Evolutionary conservation across 805 yeast genomes (phyloP).

Genomic region (Wickerhamiella sorbophila): DNA sequence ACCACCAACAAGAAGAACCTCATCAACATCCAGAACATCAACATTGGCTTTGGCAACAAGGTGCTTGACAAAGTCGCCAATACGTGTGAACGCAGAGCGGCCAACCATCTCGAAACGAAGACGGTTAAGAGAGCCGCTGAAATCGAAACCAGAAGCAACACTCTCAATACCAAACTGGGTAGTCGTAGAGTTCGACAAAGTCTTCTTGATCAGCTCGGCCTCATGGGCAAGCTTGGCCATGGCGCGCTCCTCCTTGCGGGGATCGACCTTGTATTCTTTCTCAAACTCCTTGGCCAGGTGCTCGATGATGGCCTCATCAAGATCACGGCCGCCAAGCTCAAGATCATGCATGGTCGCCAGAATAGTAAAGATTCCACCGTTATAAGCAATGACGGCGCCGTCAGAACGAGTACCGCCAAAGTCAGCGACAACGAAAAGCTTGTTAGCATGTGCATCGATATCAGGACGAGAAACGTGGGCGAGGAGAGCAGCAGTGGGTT

Average conservation of each 20-base stretch:
- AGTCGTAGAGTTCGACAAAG: constrained; percentile 75
- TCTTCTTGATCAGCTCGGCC: constrained; percentile 73
- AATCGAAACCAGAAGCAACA: constrained; percentile 85
- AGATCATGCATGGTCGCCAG: constrained; percentile 73
- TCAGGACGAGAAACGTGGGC: constrained; percentile 52
- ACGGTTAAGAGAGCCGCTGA: constrained; percentile 85
- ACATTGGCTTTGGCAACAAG: constrained; percentile 70
- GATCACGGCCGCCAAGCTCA: constrained; percentile 73
- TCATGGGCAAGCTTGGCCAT: constrained; percentile 78
- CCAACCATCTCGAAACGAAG: constrained; percentile 82
- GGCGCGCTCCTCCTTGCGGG: constrained; percentile 69
- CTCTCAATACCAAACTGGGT: constrained; percentile 92
- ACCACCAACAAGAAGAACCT: constrained; percentile 88
- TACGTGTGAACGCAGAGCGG: constrained; percentile 59
- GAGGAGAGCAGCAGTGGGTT: constrained; percentile 82
- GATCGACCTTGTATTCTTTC: constrained; percentile 63
- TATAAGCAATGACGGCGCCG: constrained; percentile 81
- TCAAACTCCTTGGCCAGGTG: constrained; percentile 87
- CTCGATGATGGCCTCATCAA: constrained; percentile 69
- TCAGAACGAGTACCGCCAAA: constrained; percentile 94
- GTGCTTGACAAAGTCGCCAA: constrained; percentile 60
- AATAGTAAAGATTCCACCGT: constrained; percentile 88
- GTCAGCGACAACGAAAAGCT: constrained; percentile 82
- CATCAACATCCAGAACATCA: constrained; percentile 76
- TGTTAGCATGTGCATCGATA: constrained; percentile 46